Base-by-base conservation (phyloP, 192 early-diverging fungal species). In the Obelidium mucronatum region DNA sequence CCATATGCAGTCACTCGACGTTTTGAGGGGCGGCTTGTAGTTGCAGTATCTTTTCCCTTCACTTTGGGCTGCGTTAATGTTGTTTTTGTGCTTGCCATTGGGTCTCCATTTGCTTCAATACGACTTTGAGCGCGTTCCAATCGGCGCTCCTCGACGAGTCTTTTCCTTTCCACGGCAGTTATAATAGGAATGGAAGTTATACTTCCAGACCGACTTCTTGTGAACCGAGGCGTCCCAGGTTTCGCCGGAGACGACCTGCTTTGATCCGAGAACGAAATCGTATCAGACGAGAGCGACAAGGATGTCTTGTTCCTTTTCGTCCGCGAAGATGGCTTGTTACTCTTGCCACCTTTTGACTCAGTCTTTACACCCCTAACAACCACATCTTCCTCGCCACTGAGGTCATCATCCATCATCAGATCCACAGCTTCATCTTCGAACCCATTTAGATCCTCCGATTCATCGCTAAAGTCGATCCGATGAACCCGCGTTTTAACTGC, bases 1-100 rank as follows among this genome's bases (percentile, higher is more conserved):
- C 42, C 67, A 52, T 69, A 69, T 19, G 67, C 67, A 26, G 67
- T 69, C 6, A 69, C 42, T 17, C 67, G 67, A 17, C 67, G 40
- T 26, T 69, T 60, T n/a, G n/a, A n/a, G n/a, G n/a, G n/a, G n/a
- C n/a, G 24, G 24, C 0, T 60, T 60, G 24, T 13, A n/a, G n/a
- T 52, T 15, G 13, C 15, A n/a, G 15, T 52, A 17, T 13, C 51
- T 15, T 15, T 52, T 13, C 13, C 51, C 13, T 52, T n/a, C 51
- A 13, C n/a, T 52, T 52, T n/a, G 51, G 51, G 51, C 13, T n/a
- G 51, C 51, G 13, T 52, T 13, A 52, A 52, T n/a, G n/a, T 52
- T n/a, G n/a, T 52, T 13, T 15, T 52, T 52, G 51, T 15, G 15
- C n/a, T 52, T 52, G 51, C 51, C 15, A 1, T 24, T 60, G 13